phyloP scores from a whole-genome alignment of 2,329 filamentous ascomycete species.

The Samsoniella hepiali region DNA sequence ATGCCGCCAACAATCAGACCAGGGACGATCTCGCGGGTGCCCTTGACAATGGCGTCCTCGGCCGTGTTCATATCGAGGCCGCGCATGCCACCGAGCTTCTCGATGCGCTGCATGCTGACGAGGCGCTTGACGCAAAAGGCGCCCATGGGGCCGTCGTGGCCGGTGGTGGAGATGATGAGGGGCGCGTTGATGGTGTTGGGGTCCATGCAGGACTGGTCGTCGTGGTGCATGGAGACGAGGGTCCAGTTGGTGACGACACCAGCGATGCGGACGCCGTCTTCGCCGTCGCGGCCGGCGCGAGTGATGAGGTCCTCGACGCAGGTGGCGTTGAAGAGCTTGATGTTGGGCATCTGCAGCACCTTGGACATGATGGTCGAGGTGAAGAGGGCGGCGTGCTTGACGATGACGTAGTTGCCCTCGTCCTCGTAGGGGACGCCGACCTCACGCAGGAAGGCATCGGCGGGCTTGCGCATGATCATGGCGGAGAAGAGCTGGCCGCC shows the following conservation, averaged over 20 bases:
- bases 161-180: conserved; percentile 82
- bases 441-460: conserved; percentile 78
- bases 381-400: conserved; percentile 91
- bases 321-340: conserved; percentile 96
- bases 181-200: conserved; percentile 96
- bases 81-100: conserved; percentile 86
- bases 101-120: conserved; percentile 79
- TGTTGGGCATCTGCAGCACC: conserved; percentile 80
- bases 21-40: conserved; percentile 81
- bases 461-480: conserved; percentile 94
- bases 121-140: conserved; percentile 90
- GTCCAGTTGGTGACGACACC: conserved; percentile 97
- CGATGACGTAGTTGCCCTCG: conserved; percentile 83
- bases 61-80: conserved; percentile 89
- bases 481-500: conserved; percentile 92
- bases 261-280: conserved; percentile 64
- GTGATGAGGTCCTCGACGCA: conserved; percentile 91
- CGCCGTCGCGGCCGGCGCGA: conserved; percentile 53
- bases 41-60: conserved; percentile 91
- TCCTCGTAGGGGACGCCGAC: conserved; percentile 84
- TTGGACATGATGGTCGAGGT: conserved; percentile 82
- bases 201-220: conserved; percentile 94
- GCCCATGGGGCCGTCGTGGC: conserved; percentile 86
- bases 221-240: conserved; percentile 80
- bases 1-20: conserved; percentile 92